Evolutionary conservation across 495 filamentous ascomycete species (phyloP).

Genomic region (Penicilliopsis zonata): DNA sequence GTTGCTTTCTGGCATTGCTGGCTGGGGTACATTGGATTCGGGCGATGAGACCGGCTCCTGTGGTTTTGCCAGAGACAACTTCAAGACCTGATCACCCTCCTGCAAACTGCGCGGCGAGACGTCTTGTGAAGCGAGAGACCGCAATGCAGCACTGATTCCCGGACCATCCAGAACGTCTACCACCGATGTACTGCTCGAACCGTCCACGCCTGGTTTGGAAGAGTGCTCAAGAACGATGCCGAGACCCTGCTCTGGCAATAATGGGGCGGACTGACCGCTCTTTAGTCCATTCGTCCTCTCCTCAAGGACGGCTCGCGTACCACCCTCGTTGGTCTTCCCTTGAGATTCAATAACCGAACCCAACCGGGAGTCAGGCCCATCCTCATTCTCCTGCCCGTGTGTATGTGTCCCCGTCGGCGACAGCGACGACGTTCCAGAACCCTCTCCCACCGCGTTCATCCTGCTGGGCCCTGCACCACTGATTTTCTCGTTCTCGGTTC

Average conservation of each 20-base stretch:
- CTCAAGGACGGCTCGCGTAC: no score
- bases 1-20: conserved; percentile 12
- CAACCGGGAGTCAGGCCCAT: no score
- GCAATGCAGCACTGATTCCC: conserved; percentile 5
- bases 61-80: conserved; percentile 39
- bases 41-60: conserved; percentile 44
- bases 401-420: no score
- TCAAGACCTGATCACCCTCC: conserved; percentile 34
- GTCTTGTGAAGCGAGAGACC: conserved; percentile 6
- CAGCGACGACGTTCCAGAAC: no score
- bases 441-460: no score
- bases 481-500: no score
- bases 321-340: no score
- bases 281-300: conserved; percentile 5
- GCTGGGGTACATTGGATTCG: conserved; percentile 35
- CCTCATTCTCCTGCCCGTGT: no score
- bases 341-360: no score
- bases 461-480: no score
- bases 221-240: conserved; percentile 12
- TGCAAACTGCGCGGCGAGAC: conserved; percentile 7
- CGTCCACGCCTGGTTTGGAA: conserved; percentile 2
- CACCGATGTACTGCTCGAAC: conserved; percentile 6
- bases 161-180: conserved; percentile 12
- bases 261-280: conserved; percentile 7
- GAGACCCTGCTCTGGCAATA: conserved; percentile 9